Evolutionary conservation across 2,329 filamentous ascomycete genomes (phyloP).

Genomic region (Pseudogymnoascus sp.): DNA sequence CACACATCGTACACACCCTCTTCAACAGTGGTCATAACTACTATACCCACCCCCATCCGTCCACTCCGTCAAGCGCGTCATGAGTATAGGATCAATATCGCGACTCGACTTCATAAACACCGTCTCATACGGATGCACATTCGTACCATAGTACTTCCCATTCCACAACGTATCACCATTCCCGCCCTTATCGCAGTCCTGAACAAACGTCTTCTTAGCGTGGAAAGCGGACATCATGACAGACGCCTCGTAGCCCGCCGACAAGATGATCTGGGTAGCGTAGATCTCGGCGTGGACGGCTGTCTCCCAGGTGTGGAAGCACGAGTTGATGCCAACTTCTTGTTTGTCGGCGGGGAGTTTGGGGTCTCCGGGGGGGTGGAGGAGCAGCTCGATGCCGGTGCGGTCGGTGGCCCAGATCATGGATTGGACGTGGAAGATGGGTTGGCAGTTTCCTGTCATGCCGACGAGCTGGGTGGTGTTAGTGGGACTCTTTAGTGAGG

Average conservation of each 20-base stretch:
- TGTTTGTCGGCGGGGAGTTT: slow-evolving; percentile 10
- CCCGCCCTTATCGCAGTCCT: slow-evolving; percentile 10
- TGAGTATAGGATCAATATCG: slow-evolving; percentile 15
- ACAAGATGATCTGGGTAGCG: slow-evolving; percentile 17
- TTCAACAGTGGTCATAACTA: slow-evolving; percentile 22
- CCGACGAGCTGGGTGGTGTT: slow-evolving; percentile 21
- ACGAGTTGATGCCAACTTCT: slow-evolving; percentile 21
- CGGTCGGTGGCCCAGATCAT: slow-evolving; percentile 26
- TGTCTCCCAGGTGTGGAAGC: slow-evolving; percentile 17
- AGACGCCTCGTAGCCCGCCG: slow-evolving; percentile 22
- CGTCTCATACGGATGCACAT: slow-evolving; percentile 23
- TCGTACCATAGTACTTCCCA: slow-evolving; percentile 21
- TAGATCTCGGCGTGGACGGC: slow-evolving; percentile 22
- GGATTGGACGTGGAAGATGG: slow-evolving; percentile 22
- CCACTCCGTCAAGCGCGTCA: slow-evolving; percentile 21
- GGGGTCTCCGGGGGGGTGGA: slow-evolving; percentile 18
- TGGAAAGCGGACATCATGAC: slow-evolving; percentile 22
- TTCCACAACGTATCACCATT: slow-evolving; percentile 20
- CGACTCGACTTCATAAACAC: slow-evolving; percentile 24
- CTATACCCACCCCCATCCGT: slow-evolving; percentile 18
- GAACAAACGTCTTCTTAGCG: slow-evolving; percentile 13
- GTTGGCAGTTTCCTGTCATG: slow-evolving; percentile 24
- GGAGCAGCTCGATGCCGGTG: slow-evolving; percentile 19
- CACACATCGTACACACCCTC: background rate
- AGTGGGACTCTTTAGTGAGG: background rate